Evolutionary conservation across 1,284 basidiomycete genomes (phyloP).

Genomic region (Fistulinella cinereoalba): DNA sequence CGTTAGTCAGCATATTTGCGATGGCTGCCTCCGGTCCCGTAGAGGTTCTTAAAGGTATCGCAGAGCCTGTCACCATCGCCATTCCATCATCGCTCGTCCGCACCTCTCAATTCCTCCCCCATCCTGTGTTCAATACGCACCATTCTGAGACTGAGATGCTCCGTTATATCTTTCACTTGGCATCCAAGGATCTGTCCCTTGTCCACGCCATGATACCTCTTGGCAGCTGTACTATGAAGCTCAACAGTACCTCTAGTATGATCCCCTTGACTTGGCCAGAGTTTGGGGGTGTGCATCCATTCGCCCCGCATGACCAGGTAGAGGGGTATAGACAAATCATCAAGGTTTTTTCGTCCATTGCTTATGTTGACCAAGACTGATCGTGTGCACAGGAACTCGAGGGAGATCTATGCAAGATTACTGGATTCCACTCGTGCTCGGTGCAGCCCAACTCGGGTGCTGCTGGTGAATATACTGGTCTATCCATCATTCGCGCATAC

Average conservation of each 20-base stretch:
- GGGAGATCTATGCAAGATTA: slow-evolving; percentile 87
- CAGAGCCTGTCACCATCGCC: slow-evolving; percentile 36
- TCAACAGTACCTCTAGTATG: slow-evolving; percentile 97
- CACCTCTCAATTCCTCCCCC: slow-evolving; percentile 74
- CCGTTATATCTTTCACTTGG: slow-evolving; percentile 91
- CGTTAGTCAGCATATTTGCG: slow-evolving; percentile 83
- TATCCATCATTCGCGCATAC: slow-evolving; percentile 92
- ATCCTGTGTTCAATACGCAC: slow-evolving; percentile 92
- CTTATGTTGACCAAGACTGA: slow-evolving; percentile 4
- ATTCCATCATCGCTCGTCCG: slow-evolving; percentile 66
- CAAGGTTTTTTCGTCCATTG: slow-evolving; percentile 44
- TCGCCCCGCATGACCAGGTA: slow-evolving; percentile 88
- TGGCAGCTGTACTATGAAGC: slow-evolving; percentile 96
- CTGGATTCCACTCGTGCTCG: slow-evolving; percentile 92
- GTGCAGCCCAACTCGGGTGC: slow-evolving; percentile 98
- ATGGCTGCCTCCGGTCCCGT: slow-evolving; percentile 47
- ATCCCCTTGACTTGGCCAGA: slow-evolving; percentile 93
- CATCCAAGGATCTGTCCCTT: slow-evolving; percentile 92
- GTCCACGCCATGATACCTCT: slow-evolving; percentile 97
- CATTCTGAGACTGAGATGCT: slow-evolving; percentile 99
- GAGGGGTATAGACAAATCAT: slow-evolving; percentile 85
- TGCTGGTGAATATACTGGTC: slow-evolving; percentile 92
- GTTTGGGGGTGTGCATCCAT: slow-evolving; percentile 89
- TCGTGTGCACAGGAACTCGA: slow-evolving; percentile 70
- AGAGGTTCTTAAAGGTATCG: slow-evolving; percentile 43